Base-by-base conservation (phyloP, 1,284 basidiomycete genomes). In the Naganishia cerealis region DNA sequence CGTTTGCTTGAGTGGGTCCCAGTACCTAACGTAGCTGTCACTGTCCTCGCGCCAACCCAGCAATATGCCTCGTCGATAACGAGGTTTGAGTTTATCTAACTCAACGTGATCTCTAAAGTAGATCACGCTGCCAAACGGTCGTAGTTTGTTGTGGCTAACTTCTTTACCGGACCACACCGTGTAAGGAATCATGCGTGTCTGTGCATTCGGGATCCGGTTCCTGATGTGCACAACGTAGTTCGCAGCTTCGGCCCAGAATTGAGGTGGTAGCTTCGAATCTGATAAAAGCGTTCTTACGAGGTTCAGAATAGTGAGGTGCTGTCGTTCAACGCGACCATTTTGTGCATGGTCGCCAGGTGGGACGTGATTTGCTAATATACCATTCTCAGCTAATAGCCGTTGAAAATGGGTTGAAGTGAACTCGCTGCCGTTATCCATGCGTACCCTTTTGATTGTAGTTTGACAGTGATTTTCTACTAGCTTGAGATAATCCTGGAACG, bases 371-470 rank as follows among this genome's bases (percentile, higher is more conserved):
- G 46, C 53, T 24, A 65, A 9, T 24, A 72, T 70, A 16, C 70
- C 70, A 42, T 71, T 65, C 1, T 9, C 15, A 4, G 33, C 46
- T 0, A 68, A 42, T 2, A 63, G 58, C 33, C 36, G 6, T 12
- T 56, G 2, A 29, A 70, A 53, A 0, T 5, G 29, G 2, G n/a
- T 29, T 13, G 69, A 65, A 1, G 36, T 61, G 42, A 71, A 72
- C 42, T 71, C 70, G n/a, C 70, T 70, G 5, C 72, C 71, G n/a
- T 63, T 48, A 50, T 73, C 72, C 8, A 42, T 54, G 15, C 71
- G 24, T 1, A 55, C 40, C 0, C 13, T 16, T 36, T 68, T 68
- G 42, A 52, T 46, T 7, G 13, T 50, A 18, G 26, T 38, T 12
- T 55, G 18, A 6, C 29, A 42, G 2, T 67, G 66, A 18, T 61